A percentile compares a stretch with the other conserved stretches of the same genome.
Evolutionary conservation across 345 rosid species (phyloP).

Genomic region (Toxicodendron radicans): DNA sequence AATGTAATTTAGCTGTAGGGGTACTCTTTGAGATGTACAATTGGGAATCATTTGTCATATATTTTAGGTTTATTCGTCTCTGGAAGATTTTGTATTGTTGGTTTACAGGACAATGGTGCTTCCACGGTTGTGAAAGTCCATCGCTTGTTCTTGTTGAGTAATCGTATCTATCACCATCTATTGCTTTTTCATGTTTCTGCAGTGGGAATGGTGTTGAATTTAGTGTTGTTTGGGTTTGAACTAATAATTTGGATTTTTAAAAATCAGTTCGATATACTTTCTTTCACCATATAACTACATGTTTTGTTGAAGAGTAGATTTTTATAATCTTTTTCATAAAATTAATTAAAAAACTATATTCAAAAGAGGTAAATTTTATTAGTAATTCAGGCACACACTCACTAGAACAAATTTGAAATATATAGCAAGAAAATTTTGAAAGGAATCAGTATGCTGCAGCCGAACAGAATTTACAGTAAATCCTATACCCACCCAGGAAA

Average conservation of each 20-base stretch:
- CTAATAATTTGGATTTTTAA: no score
- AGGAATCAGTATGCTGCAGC: background rate
- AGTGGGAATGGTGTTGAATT: no score
- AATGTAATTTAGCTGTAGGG: slow-evolving; percentile 32
- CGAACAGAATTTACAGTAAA: background rate
- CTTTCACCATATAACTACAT: no score
- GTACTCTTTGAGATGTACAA: background rate
- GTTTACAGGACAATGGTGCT: no score
- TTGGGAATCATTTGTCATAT: background rate
- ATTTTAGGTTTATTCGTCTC: background rate
- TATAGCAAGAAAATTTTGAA: background rate
- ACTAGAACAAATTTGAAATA: background rate
- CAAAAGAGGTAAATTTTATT: no score
- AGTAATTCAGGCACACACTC: background rate
- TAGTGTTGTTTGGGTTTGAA: no score
- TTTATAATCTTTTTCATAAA: no score
- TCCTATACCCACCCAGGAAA: background rate
- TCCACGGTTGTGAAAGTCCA: background rate
- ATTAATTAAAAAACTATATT: no score
- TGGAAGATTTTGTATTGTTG: background rate
- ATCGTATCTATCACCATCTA: no score
- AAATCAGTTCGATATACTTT: no score
- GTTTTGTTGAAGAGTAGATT: no score
- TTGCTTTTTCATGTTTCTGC: no score
- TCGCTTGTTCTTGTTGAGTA: background rate